Percentiles rank a stretch among this genome's conserved stretches.
Conservation (phyloP, 371 early-diverging fungal species). For the Actinomortierella wolfii region DNA sequence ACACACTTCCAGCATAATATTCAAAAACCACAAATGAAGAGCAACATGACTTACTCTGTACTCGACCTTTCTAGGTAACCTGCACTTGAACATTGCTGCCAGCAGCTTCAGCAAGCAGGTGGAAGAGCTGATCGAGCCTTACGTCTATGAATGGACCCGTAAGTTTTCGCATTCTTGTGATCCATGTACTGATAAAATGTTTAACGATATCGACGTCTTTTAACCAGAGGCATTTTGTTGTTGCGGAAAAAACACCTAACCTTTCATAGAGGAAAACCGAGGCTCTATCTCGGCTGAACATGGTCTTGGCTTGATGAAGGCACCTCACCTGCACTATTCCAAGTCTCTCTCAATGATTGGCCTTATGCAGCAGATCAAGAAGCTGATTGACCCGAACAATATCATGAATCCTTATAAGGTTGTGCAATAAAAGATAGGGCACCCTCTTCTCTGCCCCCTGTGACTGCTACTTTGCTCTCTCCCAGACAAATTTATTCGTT, state of each 20-base stretch:
- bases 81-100: conserved; percentile 94
- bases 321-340: conserved; percentile 66
- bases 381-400: conserved; percentile 78
- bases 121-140: conserved; percentile 84
- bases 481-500: too few species aligned
- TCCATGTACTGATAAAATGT: too few species aligned
- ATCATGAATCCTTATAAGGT: conserved; percentile 86
- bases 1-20: background rate
- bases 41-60: background rate
- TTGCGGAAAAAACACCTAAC: conserved; percentile 4
- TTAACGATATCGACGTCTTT: too few species aligned
- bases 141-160: conserved; percentile 87
- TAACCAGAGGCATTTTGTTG: background rate
- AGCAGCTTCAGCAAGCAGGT: conserved; percentile 61
- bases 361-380: conserved; percentile 72
- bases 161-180: too few species aligned
- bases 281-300: conserved; percentile 86
- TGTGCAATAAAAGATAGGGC: conserved; percentile 31
- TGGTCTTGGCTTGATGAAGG: conserved; percentile 81
- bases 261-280: conserved; percentile 57
- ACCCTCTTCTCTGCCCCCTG: background rate
- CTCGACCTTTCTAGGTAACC: conserved; percentile 61
- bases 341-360: conserved; percentile 66
- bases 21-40: background rate
- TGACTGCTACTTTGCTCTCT: too few species aligned